Conservation (phyloP, 257 asterid genomes). For the Lycium barbarum region DNA sequence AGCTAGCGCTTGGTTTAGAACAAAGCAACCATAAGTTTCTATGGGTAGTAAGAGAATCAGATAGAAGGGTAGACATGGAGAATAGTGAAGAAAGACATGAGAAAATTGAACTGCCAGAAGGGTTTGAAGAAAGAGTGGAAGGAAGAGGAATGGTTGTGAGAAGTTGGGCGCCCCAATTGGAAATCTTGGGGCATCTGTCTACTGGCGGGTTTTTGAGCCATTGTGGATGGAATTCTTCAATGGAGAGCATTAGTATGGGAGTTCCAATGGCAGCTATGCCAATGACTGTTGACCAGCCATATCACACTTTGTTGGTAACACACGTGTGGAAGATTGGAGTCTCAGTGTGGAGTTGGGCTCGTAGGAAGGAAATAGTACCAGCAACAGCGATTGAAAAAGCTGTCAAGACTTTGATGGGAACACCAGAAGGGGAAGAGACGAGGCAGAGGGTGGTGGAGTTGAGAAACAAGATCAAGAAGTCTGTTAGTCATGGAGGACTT, state of each 20-base stretch:
- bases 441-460: background rate
- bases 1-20: slow-evolving; percentile 18
- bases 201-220: slow-evolving; percentile 15
- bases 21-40: slow-evolving; percentile 5
- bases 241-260: slow-evolving; percentile 4
- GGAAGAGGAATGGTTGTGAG: slow-evolving; percentile 26
- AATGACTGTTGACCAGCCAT: background rate
- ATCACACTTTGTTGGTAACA: background rate
- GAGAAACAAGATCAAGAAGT: background rate
- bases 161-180: slow-evolving; percentile 17
- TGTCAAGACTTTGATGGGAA: slow-evolving; percentile 10
- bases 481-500: background rate
- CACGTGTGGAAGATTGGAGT: background rate
- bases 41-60: slow-evolving; percentile 22
- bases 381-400: slow-evolving; percentile 20
- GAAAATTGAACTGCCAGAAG: background rate
- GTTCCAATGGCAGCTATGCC: slow-evolving; percentile 26
- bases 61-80: slow-evolving; percentile 21
- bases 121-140: slow-evolving; percentile 25
- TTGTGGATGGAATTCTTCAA: slow-evolving; percentile 22
- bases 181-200: background rate
- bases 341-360: background rate
- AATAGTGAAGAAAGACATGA: slow-evolving; percentile 20
- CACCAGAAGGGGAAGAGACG: background rate
- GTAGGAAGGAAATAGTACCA: slow-evolving; percentile 10